phyloP scores from a whole-genome alignment of 2,329 filamentous ascomycete species.

The Fusarium chaquense region DNA sequence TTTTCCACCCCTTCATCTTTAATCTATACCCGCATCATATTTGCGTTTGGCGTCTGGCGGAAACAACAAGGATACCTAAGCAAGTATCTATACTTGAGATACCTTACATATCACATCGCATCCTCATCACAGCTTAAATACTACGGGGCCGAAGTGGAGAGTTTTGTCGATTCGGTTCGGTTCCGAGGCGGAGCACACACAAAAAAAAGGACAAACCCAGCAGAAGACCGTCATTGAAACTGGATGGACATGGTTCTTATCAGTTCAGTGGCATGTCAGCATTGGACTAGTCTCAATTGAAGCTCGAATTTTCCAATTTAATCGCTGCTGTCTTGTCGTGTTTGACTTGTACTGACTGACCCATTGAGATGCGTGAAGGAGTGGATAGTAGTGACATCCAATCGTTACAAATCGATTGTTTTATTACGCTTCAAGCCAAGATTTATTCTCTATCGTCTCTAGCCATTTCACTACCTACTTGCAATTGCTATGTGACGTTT shows the following conservation, averaged over 20 bases:
- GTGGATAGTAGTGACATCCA: background rate
- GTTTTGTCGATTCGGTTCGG: conserved; percentile 23
- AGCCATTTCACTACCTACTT: background rate
- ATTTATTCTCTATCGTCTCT: background rate
- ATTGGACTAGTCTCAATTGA: background rate
- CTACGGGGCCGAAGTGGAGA: conserved; percentile 32
- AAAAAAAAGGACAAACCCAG: background rate
- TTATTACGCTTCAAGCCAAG: background rate
- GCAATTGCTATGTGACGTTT: background rate
- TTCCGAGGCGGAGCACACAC: conserved; percentile 25
- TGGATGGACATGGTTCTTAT: background rate
- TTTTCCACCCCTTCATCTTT: conserved; percentile 7
- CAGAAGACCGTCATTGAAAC: background rate
- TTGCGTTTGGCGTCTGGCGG: conserved; percentile 34
- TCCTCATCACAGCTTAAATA: background rate
- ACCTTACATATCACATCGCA: background rate
- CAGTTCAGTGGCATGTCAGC: background rate
- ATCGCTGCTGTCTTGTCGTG: background rate
- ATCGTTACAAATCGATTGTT: background rate
- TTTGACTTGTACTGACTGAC: background rate
- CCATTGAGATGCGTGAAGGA: background rate
- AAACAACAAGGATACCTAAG: conserved; percentile 23
- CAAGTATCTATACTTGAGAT: background rate
- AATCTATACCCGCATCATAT: conserved; percentile 41
- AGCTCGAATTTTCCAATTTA: background rate